Base-by-base conservation (phyloP, 352 stramenopile genomes). In the Phytophthora pluvialis region DNA sequence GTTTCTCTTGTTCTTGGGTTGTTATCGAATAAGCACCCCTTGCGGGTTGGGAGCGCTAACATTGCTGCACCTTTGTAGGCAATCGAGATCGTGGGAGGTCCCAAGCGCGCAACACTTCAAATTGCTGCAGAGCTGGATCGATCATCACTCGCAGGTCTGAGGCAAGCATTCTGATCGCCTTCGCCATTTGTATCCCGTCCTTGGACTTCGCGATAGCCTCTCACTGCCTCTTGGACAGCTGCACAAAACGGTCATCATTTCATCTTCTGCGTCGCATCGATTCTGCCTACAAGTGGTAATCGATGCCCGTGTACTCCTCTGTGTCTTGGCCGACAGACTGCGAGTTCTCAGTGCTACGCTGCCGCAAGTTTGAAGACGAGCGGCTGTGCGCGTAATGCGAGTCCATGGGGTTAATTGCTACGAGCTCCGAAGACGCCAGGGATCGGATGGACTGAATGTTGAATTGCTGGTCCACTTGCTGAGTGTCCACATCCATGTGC, bases 401-500 rank as follows among this genome's bases (percentile, higher is more conserved):
- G 47, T 90, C 81, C 49, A 90, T 62, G 11, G 70, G 69, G 39
- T 83, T 79, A 16, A 85, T 64, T 13, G 83, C 75, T 32, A 90
- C 73, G 28, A 91, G 81, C 57, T 94, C 85, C 13, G 74, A 83
- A 13, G 83, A 87, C 31, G 75, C 60, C 39, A 94, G 65, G 60
- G 82, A 87, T 32, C 85, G 83, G 40, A 94, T 80, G 9, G 80
- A 89, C 49, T 91, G 80, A n/a, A 92, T 74, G 26, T 78, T 70
- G 16, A 78, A 73, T 48, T 82, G 74, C 26, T 84, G 74, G 57
- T 86, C 77, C 29, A 75, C 75, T 57, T 83, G 79, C 29, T 78
- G 70, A 43, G 83, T 91, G 47, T 93, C 84, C 13, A 96, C 67
- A 58, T 96, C 88, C 88, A 96, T 96, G 75, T 96, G 88, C 45